A percentile compares a stretch with the other conserved stretches of the same genome.
Conservation (phyloP, 345 rosid genomes). For the Moricandia arvensis region DNA sequence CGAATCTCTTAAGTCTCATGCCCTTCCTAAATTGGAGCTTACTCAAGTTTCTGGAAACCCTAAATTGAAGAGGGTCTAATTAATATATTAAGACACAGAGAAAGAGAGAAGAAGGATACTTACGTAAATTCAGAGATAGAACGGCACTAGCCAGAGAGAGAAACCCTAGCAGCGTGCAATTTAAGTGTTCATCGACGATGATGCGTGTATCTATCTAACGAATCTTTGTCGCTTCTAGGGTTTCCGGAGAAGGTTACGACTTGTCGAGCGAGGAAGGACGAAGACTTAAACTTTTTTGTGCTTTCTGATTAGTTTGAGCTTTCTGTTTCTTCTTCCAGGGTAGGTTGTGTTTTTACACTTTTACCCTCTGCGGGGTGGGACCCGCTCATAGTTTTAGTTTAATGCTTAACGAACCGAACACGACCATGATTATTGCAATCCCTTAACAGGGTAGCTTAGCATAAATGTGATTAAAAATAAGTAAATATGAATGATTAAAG, state of each 20-base stretch:
- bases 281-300: background rate
- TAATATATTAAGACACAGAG: background rate
- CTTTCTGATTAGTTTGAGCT: constrained; percentile 8
- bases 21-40: background rate
- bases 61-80: constrained; percentile 6
- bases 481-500: too few species aligned
- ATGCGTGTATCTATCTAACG: constrained; percentile 1
- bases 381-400: too few species aligned
- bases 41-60: background rate
- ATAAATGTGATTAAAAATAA: too few species aligned
- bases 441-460: too few species aligned
- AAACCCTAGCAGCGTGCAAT: constrained; percentile 29
- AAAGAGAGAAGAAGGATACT: constrained; percentile 3
- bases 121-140: background rate
- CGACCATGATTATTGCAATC: too few species aligned
- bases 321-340: constrained; percentile 2
- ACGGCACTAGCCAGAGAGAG: too few species aligned
- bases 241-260: background rate
- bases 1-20: constrained; percentile 2
- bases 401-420: background rate
- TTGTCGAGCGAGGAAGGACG: constrained; percentile 4
- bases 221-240: constrained; percentile 16
- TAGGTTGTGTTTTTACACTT: too few species aligned
- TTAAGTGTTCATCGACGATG: background rate
- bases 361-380: too few species aligned